Evolutionary conservation across 2,329 filamentous ascomycete species (phyloP).

Genomic region (Neocucurbitaria cava): DNA sequence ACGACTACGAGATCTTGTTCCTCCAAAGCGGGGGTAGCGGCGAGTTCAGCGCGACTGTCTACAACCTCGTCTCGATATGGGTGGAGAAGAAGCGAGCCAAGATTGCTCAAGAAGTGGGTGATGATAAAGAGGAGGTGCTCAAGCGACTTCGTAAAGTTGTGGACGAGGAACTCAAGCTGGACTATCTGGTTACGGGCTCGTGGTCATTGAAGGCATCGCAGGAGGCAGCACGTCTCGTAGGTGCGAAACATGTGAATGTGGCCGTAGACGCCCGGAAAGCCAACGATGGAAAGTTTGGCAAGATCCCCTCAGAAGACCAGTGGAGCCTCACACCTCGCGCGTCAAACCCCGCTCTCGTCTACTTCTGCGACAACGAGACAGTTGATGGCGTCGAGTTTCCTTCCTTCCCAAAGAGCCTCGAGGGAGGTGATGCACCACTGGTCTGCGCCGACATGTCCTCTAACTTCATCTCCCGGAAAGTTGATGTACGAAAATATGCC

Average conservation of each 20-base stretch:
- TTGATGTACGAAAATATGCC: slow-evolving; percentile 80
- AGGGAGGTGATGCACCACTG: slow-evolving; percentile 69
- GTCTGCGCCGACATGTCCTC: slow-evolving; percentile 94
- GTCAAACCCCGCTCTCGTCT: slow-evolving; percentile 70
- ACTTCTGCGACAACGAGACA: slow-evolving; percentile 94
- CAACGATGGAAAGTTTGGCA: slow-evolving; percentile 84
- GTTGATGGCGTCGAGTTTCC: slow-evolving; percentile 94
- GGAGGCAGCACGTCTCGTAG: slow-evolving; percentile 80
- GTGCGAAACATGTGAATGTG: slow-evolving; percentile 80
- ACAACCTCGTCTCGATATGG: slow-evolving; percentile 86
- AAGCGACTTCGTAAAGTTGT: slow-evolving; percentile 69
- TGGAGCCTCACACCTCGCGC: slow-evolving; percentile 75
- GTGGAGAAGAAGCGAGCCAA: slow-evolving; percentile 71
- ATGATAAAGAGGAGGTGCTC: slow-evolving; percentile 63
- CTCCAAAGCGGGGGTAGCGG: slow-evolving; percentile 87
- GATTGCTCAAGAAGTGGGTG: slow-evolving; percentile 63
- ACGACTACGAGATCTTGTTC: slow-evolving; percentile 87
- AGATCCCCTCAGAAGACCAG: slow-evolving; percentile 76
- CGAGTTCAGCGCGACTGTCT: slow-evolving; percentile 82
- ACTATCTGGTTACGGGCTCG: slow-evolving; percentile 89
- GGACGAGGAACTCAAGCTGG: slow-evolving; percentile 75
- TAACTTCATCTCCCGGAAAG: slow-evolving; percentile 83
- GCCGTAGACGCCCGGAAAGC: slow-evolving; percentile 68
- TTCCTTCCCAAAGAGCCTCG: slow-evolving; percentile 69
- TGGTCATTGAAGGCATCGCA: slow-evolving; percentile 91